Percentiles rank a stretch among this genome's conserved stretches.
Evolutionary conservation across 257 asterid species (phyloP).

Genomic region (Nicotiana sylvestris): DNA sequence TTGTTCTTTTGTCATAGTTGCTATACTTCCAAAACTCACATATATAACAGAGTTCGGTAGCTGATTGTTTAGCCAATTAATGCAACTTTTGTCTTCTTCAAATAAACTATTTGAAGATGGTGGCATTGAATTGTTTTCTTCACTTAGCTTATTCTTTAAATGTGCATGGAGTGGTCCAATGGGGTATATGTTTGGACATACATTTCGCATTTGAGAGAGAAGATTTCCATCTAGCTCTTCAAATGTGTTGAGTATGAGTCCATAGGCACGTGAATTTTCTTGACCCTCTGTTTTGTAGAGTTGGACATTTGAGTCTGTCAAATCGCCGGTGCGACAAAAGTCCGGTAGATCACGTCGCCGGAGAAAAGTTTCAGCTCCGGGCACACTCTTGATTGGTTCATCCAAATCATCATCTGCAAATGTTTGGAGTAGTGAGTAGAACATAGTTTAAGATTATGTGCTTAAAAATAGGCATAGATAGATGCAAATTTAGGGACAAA

Average conservation of each 20-base stretch:
- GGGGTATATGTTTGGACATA: conserved; percentile 43
- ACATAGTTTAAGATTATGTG: not conserved
- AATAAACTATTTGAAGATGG: conserved; percentile 29
- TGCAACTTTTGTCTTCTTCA: conserved; percentile 43
- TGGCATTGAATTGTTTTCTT: not conserved
- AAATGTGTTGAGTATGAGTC: conserved; percentile 56
- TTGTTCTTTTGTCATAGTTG: conserved; percentile 27
- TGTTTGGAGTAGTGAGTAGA: not conserved
- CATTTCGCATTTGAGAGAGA: conserved; percentile 36
- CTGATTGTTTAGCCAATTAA: conserved; percentile 46
- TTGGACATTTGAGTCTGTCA: conserved; percentile 17
- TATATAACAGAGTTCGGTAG: conserved; percentile 38
- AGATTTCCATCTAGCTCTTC: conserved; percentile 54
- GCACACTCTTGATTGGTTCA: conserved; percentile 25
- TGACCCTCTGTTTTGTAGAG: conserved; percentile 22
- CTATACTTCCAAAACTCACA: conserved; percentile 53
- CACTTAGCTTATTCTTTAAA: conserved; percentile 18
- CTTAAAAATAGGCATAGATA: no score
- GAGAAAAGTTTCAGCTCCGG: conserved; percentile 30
- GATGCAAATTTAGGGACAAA: no score
- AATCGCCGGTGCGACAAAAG: conserved; percentile 18
- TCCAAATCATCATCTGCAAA: conserved; percentile 41
- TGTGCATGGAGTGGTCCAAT: conserved; percentile 64
- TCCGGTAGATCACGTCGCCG: conserved; percentile 35
- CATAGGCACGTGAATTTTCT: conserved; percentile 33